Evolutionary conservation across 1,139 yeast species (phyloP).

Genomic region (Yamadazyma epiphylla): DNA sequence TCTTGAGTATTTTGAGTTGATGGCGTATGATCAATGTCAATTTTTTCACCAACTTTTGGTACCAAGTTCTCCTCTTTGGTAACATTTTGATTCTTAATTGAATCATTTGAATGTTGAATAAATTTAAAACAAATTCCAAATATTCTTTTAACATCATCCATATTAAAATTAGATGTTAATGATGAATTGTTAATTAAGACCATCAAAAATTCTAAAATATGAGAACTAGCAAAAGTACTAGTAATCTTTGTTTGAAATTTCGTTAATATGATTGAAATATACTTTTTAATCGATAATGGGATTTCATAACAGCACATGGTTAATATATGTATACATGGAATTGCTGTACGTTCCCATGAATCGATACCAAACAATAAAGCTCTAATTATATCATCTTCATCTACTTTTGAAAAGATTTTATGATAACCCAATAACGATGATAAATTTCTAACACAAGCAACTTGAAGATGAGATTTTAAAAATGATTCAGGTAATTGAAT

Average conservation of each 20-base stretch:
- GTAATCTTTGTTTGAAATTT: slow-evolving; percentile 74
- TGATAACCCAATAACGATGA: slow-evolving; percentile 71
- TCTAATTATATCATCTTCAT: slow-evolving; percentile 66
- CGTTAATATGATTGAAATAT: slow-evolving; percentile 59
- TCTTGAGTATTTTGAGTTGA: slow-evolving; percentile 44
- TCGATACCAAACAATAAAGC: slow-evolving; percentile 62
- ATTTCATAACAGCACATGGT: slow-evolving; percentile 79
- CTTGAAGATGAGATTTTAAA: slow-evolving; percentile 61
- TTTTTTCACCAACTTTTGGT: slow-evolving; percentile 38
- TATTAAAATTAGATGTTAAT: slow-evolving; percentile 66
- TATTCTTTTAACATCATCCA: slow-evolving; percentile 74
- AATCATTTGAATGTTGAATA: slow-evolving; percentile 66
- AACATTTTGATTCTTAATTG: slow-evolving; percentile 19
- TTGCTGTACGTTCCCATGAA: slow-evolving; percentile 76
- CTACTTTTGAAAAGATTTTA: slow-evolving; percentile 51
- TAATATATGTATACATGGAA: slow-evolving; percentile 73
- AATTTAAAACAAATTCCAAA: slow-evolving; percentile 82
- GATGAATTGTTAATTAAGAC: slow-evolving; percentile 65
- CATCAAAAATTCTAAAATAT: slow-evolving; percentile 70
- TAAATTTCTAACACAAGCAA: slow-evolving; percentile 60
- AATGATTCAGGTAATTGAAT: slow-evolving; percentile 44
- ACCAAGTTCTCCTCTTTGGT: slow-evolving; percentile 1
- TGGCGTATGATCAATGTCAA: slow-evolving; percentile 40
- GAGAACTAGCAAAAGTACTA: slow-evolving; percentile 64
- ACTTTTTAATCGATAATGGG: slow-evolving; percentile 70